A percentile compares a stretch with the other conserved stretches of the same genome.
Evolutionary conservation across 495 filamentous ascomycete genomes (phyloP).

Genomic region (Podospora fimiseda): DNA sequence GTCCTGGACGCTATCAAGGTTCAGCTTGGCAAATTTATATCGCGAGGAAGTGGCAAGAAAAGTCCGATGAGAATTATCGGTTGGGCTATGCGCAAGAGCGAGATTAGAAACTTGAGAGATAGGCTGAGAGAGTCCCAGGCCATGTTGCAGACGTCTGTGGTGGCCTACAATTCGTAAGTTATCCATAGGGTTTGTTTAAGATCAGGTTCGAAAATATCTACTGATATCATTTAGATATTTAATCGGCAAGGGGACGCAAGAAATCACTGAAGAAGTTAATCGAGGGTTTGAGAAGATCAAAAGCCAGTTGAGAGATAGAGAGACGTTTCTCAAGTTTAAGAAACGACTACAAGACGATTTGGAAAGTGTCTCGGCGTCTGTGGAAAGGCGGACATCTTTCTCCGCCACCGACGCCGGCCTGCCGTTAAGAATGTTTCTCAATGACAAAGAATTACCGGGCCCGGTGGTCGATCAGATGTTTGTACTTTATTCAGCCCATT

Average conservation of each 20-base stretch:
- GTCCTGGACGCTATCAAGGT: slow-evolving; percentile 11
- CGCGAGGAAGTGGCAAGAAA: slow-evolving; percentile 3
- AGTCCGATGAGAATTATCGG: slow-evolving; percentile 10
- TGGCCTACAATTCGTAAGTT: slow-evolving; percentile 13
- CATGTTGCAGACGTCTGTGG: slow-evolving; percentile 15
- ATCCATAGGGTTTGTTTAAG: neutral
- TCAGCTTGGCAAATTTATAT: slow-evolving; percentile 3
- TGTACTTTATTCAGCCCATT: neutral
- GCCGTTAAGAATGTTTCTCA: slow-evolving; percentile 1
- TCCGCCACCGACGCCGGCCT: slow-evolving; percentile 4
- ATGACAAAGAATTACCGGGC: too few relatives aligned
- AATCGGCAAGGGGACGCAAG: slow-evolving; percentile 17
- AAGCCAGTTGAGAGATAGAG: slow-evolving; percentile 5
- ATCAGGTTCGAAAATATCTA: neutral
- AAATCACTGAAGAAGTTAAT: slow-evolving; percentile 16
- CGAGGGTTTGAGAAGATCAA: slow-evolving; percentile 11
- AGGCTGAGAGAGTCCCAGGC: slow-evolving; percentile 17
- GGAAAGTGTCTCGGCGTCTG: slow-evolving; percentile 15
- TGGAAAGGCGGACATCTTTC: neutral
- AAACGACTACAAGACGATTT: slow-evolving; percentile 16
- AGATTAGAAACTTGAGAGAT: slow-evolving; percentile 10
- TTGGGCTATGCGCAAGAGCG: slow-evolving; percentile 14
- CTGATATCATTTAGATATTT: slow-evolving; percentile 12
- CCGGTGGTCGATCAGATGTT: too few relatives aligned
- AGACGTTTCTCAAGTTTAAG: slow-evolving; percentile 9